These are phyloP conservation scores for Aspergillus transmontanensis DNA, from an alignment of 2,329 filamentous ascomycete genomes.

Conservation along the genomic window DNA sequence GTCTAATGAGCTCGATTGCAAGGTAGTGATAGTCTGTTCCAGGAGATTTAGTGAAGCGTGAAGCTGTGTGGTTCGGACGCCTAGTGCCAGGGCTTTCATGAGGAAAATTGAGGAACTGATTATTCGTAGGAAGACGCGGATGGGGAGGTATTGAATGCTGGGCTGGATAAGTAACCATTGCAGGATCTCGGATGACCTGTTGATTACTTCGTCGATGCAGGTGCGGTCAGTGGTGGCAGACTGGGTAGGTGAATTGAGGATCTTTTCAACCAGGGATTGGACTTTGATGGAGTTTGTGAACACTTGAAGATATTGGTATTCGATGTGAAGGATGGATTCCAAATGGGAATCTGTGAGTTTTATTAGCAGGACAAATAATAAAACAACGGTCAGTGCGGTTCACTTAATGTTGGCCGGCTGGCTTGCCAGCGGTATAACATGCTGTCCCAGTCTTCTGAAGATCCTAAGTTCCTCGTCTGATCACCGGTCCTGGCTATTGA, in stretches of 20 bases:
- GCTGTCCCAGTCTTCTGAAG: slow-evolving; percentile 14
- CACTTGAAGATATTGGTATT: slow-evolving; percentile 43
- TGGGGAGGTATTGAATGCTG: slow-evolving; percentile 48
- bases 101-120: slow-evolving; percentile 55
- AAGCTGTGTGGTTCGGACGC: slow-evolving; percentile 45
- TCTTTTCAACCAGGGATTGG: slow-evolving; percentile 53
- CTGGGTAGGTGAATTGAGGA: slow-evolving; percentile 11
- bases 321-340: slow-evolving; percentile 50
- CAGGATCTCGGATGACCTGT: slow-evolving; percentile 49
- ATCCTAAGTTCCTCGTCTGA: background rate
- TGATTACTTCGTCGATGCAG: slow-evolving; percentile 54
- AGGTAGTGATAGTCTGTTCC: slow-evolving; percentile 18
- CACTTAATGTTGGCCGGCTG: background rate
- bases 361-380: background rate
- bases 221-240: slow-evolving; percentile 31
- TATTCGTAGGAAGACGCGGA: slow-evolving; percentile 52
- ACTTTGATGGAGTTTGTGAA: slow-evolving; percentile 46
- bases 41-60: slow-evolving; percentile 45
- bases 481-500: slow-evolving; percentile 15
- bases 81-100: slow-evolving; percentile 47
- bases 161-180: slow-evolving; percentile 43
- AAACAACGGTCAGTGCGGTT: background rate
- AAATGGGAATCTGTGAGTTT: slow-evolving; percentile 11
- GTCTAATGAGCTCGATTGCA: background rate
- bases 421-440: slow-evolving; percentile 14